phyloP scores from a whole-genome alignment of 2,329 filamentous ascomycete species.

The Trichoderma aggressivum region DNA sequence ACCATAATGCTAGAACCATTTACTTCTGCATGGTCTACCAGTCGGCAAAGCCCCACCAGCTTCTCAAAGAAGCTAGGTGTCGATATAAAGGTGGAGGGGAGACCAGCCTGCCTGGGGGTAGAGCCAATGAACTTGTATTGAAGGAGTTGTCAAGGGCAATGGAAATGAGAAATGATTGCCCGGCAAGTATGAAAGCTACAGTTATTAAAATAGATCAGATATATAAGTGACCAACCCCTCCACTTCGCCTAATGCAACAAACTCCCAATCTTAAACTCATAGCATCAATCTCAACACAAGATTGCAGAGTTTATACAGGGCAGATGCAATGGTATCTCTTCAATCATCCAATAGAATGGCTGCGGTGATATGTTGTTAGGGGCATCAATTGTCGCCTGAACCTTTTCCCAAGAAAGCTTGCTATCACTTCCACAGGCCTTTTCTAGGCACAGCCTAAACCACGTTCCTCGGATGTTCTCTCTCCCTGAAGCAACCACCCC shows the following conservation, averaged over 20 bases:
- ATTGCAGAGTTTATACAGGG: not conserved
- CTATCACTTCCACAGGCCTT: not conserved
- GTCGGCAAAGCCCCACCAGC: not conserved
- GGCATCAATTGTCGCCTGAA: not conserved
- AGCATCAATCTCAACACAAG: not conserved
- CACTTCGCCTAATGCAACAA: not conserved
- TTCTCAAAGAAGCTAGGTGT: not conserved
- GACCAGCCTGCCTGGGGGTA: not conserved
- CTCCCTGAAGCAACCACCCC: not conserved
- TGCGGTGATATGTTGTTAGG: not conserved
- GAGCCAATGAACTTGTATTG: not conserved
- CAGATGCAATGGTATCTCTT: not conserved
- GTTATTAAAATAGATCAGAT: not conserved
- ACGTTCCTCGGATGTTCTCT: not conserved
- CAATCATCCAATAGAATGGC: not conserved
- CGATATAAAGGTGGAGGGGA: not conserved
- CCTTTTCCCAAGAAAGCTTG: not conserved
- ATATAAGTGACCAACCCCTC: not conserved
- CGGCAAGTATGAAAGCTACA: not conserved
- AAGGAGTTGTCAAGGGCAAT: not conserved
- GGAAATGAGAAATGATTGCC: not conserved
- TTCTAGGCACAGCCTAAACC: not conserved
- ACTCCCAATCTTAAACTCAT: not conserved
- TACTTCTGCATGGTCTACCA: not conserved
- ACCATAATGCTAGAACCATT: not conserved